phyloP scores from a whole-genome alignment of 1,284 basidiomycete genomes.

The Vanrija sp. region DNA sequence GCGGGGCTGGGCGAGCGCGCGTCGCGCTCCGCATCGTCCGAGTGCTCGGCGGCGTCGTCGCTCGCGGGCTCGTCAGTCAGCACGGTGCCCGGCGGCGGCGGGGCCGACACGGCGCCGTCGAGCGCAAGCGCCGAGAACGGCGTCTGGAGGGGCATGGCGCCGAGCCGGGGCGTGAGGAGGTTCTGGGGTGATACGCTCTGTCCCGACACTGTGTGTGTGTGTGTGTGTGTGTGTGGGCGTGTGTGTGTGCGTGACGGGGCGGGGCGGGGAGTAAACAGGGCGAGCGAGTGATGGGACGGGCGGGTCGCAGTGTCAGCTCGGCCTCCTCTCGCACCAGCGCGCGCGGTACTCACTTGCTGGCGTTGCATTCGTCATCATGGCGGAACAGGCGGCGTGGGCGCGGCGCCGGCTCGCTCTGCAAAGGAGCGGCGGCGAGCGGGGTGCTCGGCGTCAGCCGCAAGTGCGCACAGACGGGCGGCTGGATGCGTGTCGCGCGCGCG shows the following conservation, averaged over 20 bases:
- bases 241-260: constrained; percentile 1
- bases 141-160: constrained; percentile 8
- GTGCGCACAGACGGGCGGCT: too few relatives aligned
- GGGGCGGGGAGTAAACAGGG: neutral
- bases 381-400: too few relatives aligned
- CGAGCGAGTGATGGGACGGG: neutral
- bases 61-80: neutral
- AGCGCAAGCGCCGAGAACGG: constrained; percentile 5
- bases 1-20: constrained; percentile 18
- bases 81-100: neutral
- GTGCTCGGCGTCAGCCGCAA: too few relatives aligned
- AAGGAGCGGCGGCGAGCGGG: too few relatives aligned
- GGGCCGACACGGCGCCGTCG: neutral
- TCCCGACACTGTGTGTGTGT: constrained; percentile 13
- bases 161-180: constrained; percentile 15
- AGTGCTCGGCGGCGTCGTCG: neutral
- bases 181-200: constrained; percentile 19
- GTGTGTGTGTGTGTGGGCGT: neutral
- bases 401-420: too few relatives aligned
- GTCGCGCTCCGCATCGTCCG: neutral
- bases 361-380: neutral
- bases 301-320: too few relatives aligned
- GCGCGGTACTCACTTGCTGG: neutral
- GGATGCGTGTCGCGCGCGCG: too few relatives aligned
- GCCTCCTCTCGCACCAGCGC: too few relatives aligned